phyloP scores from a whole-genome alignment of 257 asterid species.

The Sherardia arvensis region DNA sequence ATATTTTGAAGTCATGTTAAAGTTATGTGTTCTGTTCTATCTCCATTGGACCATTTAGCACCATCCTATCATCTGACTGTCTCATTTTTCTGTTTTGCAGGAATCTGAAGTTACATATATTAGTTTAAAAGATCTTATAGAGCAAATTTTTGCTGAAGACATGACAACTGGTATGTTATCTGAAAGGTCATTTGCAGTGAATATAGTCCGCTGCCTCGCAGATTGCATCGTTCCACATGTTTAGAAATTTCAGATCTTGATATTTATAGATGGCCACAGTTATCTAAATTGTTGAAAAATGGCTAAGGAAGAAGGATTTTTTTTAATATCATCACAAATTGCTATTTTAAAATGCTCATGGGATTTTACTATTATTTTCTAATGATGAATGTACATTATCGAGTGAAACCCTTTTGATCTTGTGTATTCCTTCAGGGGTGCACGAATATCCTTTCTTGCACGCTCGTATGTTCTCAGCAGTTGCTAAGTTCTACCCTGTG shows the following conservation, averaged over 20 bases:
- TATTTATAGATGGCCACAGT: neutral
- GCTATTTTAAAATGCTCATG: neutral
- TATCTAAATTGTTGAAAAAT: neutral
- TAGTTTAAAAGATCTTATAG: constrained; percentile 47
- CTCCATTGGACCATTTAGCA: neutral
- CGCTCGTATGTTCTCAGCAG: constrained; percentile 84
- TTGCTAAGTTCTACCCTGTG: constrained; percentile 75
- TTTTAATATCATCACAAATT: neutral
- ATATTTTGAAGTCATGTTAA: neutral
- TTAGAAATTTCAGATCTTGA: neutral
- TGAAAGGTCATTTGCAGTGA: constrained; percentile 14
- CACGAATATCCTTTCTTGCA: constrained; percentile 76
- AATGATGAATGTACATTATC: neutral
- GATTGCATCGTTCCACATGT: constrained; percentile 2
- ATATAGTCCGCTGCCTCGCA: neutral
- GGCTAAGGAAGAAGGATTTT: constrained; percentile 1
- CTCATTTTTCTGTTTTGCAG: constrained; percentile 27
- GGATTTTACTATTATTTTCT: neutral
- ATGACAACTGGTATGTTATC: constrained; percentile 57
- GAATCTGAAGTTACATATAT: constrained; percentile 37
- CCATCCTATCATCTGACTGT: neutral
- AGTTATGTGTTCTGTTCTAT: no score
- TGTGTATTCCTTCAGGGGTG: constrained; percentile 41
- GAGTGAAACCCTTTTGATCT: constrained; percentile 9
- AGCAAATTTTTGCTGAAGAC: constrained; percentile 67